These are phyloP conservation scores for Brasenia schreberi DNA, from an alignment of 164 flowering plant species.

Conservation along the genomic window DNA sequence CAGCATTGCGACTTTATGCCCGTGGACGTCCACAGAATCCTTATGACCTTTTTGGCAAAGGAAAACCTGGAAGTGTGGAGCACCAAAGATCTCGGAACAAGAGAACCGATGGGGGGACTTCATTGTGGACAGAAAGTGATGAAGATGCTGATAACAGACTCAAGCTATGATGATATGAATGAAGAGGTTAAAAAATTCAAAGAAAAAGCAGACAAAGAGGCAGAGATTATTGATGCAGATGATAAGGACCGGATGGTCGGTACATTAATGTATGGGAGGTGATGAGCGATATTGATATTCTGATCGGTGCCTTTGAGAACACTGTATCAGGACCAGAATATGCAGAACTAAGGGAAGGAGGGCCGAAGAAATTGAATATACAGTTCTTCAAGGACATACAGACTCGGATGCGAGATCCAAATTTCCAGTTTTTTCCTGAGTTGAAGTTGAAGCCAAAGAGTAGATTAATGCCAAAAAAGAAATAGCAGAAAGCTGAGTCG, in stretches of 20 bases:
- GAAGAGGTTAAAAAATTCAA: conserved; percentile 56
- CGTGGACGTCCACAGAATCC: conserved; percentile 22
- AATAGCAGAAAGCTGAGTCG: conserved; percentile 78
- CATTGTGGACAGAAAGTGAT: conserved; percentile 79
- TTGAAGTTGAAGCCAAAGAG: conserved; percentile 87
- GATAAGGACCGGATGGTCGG: conserved; percentile 97
- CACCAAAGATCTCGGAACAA: conserved; percentile 58
- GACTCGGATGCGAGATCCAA: conserved; percentile 95
- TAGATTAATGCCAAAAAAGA: conserved; percentile 69
- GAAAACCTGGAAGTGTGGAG: conserved; percentile 43
- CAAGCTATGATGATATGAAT: conserved; percentile 17
- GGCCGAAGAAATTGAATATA: conserved; percentile 78
- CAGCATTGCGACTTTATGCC: conserved; percentile 54
- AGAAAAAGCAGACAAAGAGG: conserved; percentile 54
- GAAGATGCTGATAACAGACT: conserved; percentile 42
- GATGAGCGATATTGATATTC: conserved; percentile 77
- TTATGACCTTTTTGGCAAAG: conserved; percentile 72
- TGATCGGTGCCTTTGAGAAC: conserved; percentile 92
- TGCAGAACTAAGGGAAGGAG: conserved; percentile 76
- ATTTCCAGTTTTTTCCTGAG: conserved; percentile 71
- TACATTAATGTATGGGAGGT: conserved; percentile 95
- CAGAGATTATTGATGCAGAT: conserved; percentile 75
- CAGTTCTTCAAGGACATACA: conserved; percentile 91
- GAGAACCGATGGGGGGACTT: conserved; percentile 44
- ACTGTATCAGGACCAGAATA: conserved; percentile 95